Evolutionary conservation across 768 basidiomycete species (phyloP).

Genomic region (Serendipita vermifera): DNA sequence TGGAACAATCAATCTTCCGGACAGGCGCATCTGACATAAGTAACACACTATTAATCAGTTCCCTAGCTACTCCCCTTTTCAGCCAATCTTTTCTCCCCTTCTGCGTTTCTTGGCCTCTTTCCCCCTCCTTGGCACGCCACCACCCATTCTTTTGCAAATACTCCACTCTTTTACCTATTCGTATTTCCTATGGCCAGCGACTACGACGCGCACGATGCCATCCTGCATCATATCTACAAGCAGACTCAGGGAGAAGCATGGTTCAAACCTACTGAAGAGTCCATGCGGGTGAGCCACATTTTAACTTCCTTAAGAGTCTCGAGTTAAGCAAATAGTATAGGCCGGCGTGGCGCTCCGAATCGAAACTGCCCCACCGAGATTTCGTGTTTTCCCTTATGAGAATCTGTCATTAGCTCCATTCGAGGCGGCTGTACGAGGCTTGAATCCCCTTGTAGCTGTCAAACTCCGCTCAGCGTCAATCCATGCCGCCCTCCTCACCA

Average conservation of each 20-base stretch:
- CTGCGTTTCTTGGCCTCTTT: too few species aligned
- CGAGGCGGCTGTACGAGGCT: constrained; percentile 56
- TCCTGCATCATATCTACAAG: constrained; percentile 68
- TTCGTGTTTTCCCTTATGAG: constrained; percentile 77
- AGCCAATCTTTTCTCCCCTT: too few species aligned
- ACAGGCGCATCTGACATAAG: too few species aligned
- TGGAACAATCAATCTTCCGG: too few species aligned
- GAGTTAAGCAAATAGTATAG: background rate
- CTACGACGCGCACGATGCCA: constrained; percentile 46
- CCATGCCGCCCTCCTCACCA: constrained; percentile 58
- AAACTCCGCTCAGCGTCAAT: constrained; percentile 69
- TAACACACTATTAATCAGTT: too few species aligned
- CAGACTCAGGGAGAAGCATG: constrained; percentile 71
- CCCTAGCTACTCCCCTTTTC: too few species aligned
- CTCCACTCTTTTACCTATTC: too few species aligned
- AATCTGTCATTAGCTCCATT: constrained; percentile 70
- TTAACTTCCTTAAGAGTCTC: background rate
- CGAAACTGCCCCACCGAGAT: constrained; percentile 19
- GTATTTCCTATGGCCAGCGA: too few species aligned
- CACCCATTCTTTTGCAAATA: too few species aligned
- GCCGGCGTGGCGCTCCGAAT: constrained; percentile 1
- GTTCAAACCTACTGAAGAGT: constrained; percentile 74
- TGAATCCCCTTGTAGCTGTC: constrained; percentile 78
- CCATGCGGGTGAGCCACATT: background rate
- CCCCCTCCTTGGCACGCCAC: too few species aligned